phyloP scores from a whole-genome alignment of 257 asterid species.

The Coffea eugenioides region DNA sequence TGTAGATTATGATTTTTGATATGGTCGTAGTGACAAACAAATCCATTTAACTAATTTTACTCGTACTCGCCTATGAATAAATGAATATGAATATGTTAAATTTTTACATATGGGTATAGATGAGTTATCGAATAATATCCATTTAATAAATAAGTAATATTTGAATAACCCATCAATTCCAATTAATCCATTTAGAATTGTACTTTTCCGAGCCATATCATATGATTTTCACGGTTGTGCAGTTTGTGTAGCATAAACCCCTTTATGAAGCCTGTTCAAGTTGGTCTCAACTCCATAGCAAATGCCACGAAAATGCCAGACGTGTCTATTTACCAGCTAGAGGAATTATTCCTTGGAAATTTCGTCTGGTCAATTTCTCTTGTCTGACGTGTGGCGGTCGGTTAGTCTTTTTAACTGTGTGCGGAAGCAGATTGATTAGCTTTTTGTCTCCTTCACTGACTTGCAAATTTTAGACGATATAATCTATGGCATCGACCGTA shows the following conservation, averaged over 20 bases:
- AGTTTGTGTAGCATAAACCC: neutral
- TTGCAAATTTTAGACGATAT: conserved; percentile 26
- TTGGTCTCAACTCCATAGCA: neutral
- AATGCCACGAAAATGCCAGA: too few species aligned
- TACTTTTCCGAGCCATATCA: too few species aligned
- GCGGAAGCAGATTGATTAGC: neutral
- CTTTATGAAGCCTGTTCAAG: neutral
- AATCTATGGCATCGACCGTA: conserved; percentile 26
- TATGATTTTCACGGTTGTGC: too few species aligned
- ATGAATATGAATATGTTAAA: too few species aligned
- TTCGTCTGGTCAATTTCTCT: conserved; percentile 10
- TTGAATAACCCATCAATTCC: too few species aligned
- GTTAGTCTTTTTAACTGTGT: neutral
- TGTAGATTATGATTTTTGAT: neutral
- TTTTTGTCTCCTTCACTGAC: neutral
- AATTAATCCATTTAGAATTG: too few species aligned
- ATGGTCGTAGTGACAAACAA: too few species aligned
- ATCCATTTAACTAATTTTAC: too few species aligned
- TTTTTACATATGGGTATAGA: too few species aligned
- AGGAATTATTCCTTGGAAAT: conserved; percentile 32
- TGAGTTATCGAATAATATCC: too few species aligned
- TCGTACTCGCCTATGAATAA: too few species aligned
- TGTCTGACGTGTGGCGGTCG: neutral
- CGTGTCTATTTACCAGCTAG: neutral
- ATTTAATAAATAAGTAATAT: too few species aligned